phyloP scores from a whole-genome alignment of 495 filamentous ascomycete genomes.

The Aspergillus saccharolyticus region DNA sequence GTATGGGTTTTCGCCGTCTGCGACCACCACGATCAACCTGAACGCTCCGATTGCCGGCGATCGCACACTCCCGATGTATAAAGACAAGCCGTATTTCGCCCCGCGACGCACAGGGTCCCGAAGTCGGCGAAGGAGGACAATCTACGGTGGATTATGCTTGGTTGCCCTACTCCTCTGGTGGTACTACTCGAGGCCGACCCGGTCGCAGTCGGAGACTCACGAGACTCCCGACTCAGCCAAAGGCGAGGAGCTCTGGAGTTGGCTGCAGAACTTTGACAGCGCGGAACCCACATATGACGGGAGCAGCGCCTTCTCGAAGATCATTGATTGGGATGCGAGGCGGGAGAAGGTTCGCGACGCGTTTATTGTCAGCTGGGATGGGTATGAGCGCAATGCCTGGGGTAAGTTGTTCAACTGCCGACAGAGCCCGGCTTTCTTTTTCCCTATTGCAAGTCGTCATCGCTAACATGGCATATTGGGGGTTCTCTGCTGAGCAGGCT shows the following conservation, averaged over 20 bases:
- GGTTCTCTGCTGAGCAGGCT: conserved; percentile 48
- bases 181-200: conserved; percentile 47
- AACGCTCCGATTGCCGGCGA: conserved; percentile 50
- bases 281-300: conserved; percentile 17
- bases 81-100: conserved; percentile 84
- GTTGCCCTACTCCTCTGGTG: conserved; percentile 43
- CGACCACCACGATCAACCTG: conserved; percentile 40
- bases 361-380: conserved; percentile 85
- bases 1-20: conserved; percentile 33
- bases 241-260: conserved; percentile 39
- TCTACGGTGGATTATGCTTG: conserved; percentile 20
- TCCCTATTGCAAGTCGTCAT: too few relatives aligned
- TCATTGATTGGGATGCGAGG: conserved; percentile 62
- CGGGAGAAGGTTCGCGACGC: conserved; percentile 84
- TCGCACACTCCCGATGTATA: conserved; percentile 85
- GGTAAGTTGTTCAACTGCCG: conserved; percentile 49
- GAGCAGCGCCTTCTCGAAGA: conserved; percentile 10
- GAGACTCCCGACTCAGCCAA: conserved; percentile 13
- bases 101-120: conserved; percentile 40
- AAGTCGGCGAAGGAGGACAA: conserved; percentile 24
- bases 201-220: conserved; percentile 10
- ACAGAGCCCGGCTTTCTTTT: not conserved
- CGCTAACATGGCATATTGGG: not conserved
- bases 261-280: conserved; percentile 34
- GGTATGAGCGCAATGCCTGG: conserved; percentile 92